Evolutionary conservation across 139 green algal species (phyloP).

Genomic region (Chlorella ohadii): DNA sequence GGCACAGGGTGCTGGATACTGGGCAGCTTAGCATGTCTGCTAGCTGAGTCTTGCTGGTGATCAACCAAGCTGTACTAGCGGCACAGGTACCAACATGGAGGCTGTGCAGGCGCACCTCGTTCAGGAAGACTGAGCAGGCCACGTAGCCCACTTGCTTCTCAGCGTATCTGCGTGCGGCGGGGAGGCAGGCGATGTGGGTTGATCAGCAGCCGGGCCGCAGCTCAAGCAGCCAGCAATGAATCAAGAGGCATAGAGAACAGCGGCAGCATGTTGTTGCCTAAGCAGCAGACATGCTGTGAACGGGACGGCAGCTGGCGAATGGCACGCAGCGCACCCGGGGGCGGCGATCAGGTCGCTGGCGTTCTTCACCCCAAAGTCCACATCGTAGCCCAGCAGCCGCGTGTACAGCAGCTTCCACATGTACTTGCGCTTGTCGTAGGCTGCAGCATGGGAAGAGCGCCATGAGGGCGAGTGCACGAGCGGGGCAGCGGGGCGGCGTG

Average conservation of each 20-base stretch:
- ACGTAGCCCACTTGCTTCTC: slow-evolving; percentile 99
- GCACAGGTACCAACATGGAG: too few relatives aligned
- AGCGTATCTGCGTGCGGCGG: slow-evolving; percentile 73
- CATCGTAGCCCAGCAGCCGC: slow-evolving; percentile 98
- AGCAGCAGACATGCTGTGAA: background rate
- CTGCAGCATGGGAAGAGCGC: slow-evolving; percentile 54
- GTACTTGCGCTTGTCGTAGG: slow-evolving; percentile 99
- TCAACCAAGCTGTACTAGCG: too few relatives aligned
- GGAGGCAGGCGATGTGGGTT: background rate
- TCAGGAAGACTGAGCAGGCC: slow-evolving; percentile 88
- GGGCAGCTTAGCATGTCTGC: too few relatives aligned
- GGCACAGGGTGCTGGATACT: background rate
- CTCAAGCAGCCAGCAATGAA: too few relatives aligned
- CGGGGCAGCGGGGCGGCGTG: background rate
- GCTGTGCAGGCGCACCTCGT: slow-evolving; percentile 82
- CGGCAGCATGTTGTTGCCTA: too few relatives aligned
- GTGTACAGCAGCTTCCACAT: slow-evolving; percentile 99
- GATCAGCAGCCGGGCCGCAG: background rate
- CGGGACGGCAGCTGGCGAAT: too few relatives aligned
- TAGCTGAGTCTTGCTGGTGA: too few relatives aligned
- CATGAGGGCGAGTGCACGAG: too few relatives aligned
- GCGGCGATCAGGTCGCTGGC: slow-evolving; percentile 94
- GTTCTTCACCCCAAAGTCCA: slow-evolving; percentile 99
- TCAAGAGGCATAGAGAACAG: too few relatives aligned
- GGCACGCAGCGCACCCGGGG: slow-evolving; percentile 88